These are phyloP conservation scores for Penicillium sclerotiorum DNA, from an alignment of 2,329 filamentous ascomycete species.

Conservation along the genomic window DNA sequence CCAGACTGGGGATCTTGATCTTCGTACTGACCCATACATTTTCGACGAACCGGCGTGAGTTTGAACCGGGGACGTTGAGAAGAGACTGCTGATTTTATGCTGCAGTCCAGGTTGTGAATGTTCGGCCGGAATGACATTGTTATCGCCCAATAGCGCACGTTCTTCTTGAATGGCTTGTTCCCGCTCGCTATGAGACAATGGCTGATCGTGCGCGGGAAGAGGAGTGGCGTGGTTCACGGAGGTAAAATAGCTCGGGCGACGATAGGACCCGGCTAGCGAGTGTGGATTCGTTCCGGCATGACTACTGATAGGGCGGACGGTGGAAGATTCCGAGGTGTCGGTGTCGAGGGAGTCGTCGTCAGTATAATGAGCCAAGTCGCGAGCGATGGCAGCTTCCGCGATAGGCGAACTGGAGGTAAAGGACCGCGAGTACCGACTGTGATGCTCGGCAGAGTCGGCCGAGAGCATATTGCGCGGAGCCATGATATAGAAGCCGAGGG, in stretches of 20 bases:
- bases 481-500: slow-evolving; percentile 23
- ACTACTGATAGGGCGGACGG: slow-evolving; percentile 45
- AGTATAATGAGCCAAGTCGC: slow-evolving; percentile 67
- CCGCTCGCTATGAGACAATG: slow-evolving; percentile 55
- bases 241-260: slow-evolving; percentile 75
- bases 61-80: slow-evolving; percentile 20
- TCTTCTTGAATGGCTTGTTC: slow-evolving; percentile 60
- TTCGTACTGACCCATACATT: slow-evolving; percentile 7
- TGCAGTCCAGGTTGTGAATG: slow-evolving; percentile 21
- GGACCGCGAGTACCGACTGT: slow-evolving; percentile 40
- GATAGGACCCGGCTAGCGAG: slow-evolving; percentile 68
- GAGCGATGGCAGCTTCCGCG: slow-evolving; percentile 66
- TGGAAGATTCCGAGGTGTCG: slow-evolving; percentile 44
- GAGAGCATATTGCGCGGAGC: slow-evolving; percentile 32
- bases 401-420: slow-evolving; percentile 66
- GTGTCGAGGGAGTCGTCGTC: slow-evolving; percentile 55
- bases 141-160: slow-evolving; percentile 61
- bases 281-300: slow-evolving; percentile 40
- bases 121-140: slow-evolving; percentile 55
- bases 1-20: background rate
- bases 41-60: slow-evolving; percentile 13
- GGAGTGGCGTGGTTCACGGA: slow-evolving; percentile 72
- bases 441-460: slow-evolving; percentile 30
- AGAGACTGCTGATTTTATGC: slow-evolving; percentile 29
- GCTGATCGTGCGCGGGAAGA: slow-evolving; percentile 54